Percentiles rank a stretch among this genome's conserved stretches.
These are phyloP conservation scores for Gnomoniopsis sp. DNA, from an alignment of 2,329 filamentous ascomycete genomes.

Conservation along the genomic window DNA sequence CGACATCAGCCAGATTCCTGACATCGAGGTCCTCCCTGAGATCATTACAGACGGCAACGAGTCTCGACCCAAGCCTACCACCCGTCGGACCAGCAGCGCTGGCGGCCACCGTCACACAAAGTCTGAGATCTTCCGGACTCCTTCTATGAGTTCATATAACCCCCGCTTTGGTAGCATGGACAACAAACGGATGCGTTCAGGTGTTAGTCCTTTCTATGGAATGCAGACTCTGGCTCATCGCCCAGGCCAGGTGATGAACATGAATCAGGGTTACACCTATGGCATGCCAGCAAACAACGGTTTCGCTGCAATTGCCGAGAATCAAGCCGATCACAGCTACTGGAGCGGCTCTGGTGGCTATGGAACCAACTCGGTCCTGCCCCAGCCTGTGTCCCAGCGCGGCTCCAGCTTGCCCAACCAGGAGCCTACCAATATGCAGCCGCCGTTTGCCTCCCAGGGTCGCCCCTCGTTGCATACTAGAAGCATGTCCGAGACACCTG, in stretches of 20 bases:
- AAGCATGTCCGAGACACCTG: slow-evolving; percentile 18
- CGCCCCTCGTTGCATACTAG: slow-evolving; percentile 14
- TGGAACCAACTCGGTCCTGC: slow-evolving; percentile 19
- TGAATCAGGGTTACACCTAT: slow-evolving; percentile 8
- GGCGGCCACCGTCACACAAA: slow-evolving; percentile 16
- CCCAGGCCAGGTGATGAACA: slow-evolving; percentile 13
- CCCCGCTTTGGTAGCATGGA: slow-evolving; percentile 9
- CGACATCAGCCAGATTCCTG: slow-evolving; percentile 45
- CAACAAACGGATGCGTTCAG: slow-evolving; percentile 14
- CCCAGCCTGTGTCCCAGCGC: slow-evolving; percentile 15
- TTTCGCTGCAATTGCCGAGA: slow-evolving; percentile 33
- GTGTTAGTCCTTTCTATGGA: slow-evolving; percentile 9
- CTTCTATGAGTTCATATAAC: slow-evolving; percentile 16
- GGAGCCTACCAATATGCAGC: slow-evolving; percentile 5
- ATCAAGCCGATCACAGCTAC: slow-evolving; percentile 27
- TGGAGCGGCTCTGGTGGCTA: slow-evolving; percentile 18
- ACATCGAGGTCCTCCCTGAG: slow-evolving; percentile 57
- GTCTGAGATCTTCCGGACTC: slow-evolving; percentile 21
- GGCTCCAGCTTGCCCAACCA: neutral
- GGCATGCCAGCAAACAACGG: slow-evolving; percentile 12
- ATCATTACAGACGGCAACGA: slow-evolving; percentile 37
- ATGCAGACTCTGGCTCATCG: slow-evolving; percentile 26
- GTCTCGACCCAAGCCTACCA: slow-evolving; percentile 20
- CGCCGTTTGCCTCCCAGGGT: slow-evolving; percentile 7
- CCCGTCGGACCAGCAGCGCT: slow-evolving; percentile 22